These are phyloP conservation scores for Teratosphaeria destructans DNA, from an alignment of 2,329 filamentous ascomycete genomes.

Conservation along the genomic window DNA sequence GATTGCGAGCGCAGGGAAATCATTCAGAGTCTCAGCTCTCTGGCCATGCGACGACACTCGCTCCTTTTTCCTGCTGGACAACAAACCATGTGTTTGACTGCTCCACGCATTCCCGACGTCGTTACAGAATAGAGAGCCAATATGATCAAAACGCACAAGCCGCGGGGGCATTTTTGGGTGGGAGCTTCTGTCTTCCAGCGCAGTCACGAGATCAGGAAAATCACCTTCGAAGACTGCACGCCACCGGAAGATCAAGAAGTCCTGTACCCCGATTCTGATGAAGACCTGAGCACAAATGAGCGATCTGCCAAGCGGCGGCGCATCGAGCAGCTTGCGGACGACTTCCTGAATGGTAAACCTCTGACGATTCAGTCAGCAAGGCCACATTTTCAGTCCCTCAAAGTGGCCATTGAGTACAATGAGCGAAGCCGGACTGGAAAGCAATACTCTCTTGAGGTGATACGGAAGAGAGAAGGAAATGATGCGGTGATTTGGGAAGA, in stretches of 20 bases:
- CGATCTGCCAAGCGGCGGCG: conserved; percentile 42
- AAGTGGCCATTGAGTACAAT: conserved; percentile 44
- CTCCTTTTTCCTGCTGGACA: background rate
- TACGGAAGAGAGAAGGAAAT: background rate
- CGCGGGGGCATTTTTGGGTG: conserved; percentile 20
- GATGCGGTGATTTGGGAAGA: conserved; percentile 3
- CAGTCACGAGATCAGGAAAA: conserved; percentile 17
- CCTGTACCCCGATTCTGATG: conserved; percentile 47
- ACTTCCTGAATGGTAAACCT: conserved; percentile 47
- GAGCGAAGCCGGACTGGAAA: conserved; percentile 31
- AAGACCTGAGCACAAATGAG: conserved; percentile 43
- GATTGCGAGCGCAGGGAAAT: background rate
- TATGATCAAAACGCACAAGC: conserved; percentile 22
- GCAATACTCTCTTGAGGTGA: conserved; percentile 3
- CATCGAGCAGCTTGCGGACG: conserved; percentile 49
- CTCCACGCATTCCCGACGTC: background rate
- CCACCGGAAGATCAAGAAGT: conserved; percentile 26
- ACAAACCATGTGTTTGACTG: background rate
- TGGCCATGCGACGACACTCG: background rate
- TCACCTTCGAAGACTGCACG: conserved; percentile 14
- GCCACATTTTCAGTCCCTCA: conserved; percentile 14
- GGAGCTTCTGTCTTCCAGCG: conserved; percentile 22
- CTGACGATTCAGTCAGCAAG: conserved; percentile 50
- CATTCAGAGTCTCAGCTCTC: background rate
- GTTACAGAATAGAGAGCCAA: background rate